phyloP scores from a whole-genome alignment of 345 rosid genomes.

The Rhodomyrtus tomentosa region DNA sequence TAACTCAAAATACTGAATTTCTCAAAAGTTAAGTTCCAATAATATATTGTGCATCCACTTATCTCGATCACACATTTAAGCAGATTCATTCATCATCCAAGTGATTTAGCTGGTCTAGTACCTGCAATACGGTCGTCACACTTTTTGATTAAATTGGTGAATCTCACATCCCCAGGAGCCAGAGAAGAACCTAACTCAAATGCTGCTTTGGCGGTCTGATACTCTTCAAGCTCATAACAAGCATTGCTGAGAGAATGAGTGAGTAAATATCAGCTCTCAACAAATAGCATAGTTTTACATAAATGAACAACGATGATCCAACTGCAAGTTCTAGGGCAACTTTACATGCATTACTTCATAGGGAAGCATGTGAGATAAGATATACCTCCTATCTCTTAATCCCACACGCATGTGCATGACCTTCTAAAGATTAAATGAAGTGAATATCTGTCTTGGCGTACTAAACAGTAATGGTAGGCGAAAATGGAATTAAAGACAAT shows the following conservation, averaged over 20 bases:
- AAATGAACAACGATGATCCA: not conserved
- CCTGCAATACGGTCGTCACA: slow-evolving; percentile 58
- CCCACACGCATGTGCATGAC: not conserved
- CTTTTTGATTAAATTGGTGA: slow-evolving; percentile 56
- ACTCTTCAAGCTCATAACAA: slow-evolving; percentile 87
- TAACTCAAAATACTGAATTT: not conserved
- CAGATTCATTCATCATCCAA: not conserved
- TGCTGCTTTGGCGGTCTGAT: slow-evolving; percentile 72
- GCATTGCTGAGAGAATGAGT: slow-evolving; percentile 38
- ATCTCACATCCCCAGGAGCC: slow-evolving; percentile 48
- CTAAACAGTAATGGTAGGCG: too few species aligned
- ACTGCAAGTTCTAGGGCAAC: not conserved
- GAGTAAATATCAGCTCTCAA: not conserved
- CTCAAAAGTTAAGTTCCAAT: not conserved
- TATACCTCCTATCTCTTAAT: not conserved
- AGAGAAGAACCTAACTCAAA: slow-evolving; percentile 55
- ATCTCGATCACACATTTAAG: not conserved
- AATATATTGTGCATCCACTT: not conserved
- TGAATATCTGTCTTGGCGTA: too few species aligned
- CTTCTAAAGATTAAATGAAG: not conserved
- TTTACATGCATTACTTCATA: not conserved
- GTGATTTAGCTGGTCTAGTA: not conserved
- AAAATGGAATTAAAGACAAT: not conserved
- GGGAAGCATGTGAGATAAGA: not conserved
- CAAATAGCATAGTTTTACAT: not conserved